Conservation (phyloP, 2,329 filamentous ascomycete species). For the Epichloe elymi region DNA sequence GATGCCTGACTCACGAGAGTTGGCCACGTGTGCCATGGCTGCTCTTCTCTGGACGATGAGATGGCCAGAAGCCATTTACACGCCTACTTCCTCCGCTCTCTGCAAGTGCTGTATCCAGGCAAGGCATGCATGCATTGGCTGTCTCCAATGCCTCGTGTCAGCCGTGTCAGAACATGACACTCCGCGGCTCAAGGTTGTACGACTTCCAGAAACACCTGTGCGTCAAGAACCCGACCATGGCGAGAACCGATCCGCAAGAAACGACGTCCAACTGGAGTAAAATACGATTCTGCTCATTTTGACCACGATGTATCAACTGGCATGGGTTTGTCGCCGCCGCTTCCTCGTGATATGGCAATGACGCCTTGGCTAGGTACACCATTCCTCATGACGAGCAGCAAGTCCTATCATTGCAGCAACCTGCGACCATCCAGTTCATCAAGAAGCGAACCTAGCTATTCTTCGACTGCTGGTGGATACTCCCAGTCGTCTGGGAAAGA, state of each 20-base stretch:
- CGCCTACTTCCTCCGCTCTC: too few relatives aligned
- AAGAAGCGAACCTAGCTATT: background rate
- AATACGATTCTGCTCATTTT: background rate
- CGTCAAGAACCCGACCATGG: too few relatives aligned
- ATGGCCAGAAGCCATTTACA: too few relatives aligned
- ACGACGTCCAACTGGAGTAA: background rate
- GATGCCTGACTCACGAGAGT: too few relatives aligned
- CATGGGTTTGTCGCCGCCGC: background rate
- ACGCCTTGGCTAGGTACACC: background rate
- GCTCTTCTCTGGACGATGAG: too few relatives aligned
- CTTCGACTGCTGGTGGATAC: background rate
- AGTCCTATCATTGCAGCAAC: background rate
- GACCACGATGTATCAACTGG: background rate
- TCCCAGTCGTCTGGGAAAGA: background rate
- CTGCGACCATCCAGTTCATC: background rate
- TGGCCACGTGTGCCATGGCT: too few relatives aligned
- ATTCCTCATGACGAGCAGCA: background rate
- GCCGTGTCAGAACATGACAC: too few relatives aligned
- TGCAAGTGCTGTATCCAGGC: too few relatives aligned
- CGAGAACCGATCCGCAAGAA: background rate
- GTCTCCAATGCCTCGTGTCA: too few relatives aligned
- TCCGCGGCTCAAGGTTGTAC: too few relatives aligned
- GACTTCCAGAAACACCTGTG: too few relatives aligned
- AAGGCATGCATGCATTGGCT: too few relatives aligned
- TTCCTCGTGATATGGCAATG: background rate